These are phyloP conservation scores for Cercophora samala DNA, from an alignment of 495 filamentous ascomycete genomes.

Conservation along the genomic window DNA sequence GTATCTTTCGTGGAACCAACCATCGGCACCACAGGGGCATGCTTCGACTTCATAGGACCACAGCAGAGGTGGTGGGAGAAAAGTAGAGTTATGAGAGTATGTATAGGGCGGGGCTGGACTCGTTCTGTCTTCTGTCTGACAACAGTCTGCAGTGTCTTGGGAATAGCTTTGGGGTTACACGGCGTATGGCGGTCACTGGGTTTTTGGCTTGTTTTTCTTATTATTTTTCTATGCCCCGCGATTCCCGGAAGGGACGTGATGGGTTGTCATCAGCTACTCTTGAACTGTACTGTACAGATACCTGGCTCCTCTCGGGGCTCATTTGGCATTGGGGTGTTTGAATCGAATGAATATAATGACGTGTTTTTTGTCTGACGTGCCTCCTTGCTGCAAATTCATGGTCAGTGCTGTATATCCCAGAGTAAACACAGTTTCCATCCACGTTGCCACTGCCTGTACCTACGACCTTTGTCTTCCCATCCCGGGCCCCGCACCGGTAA, in stretches of 20 bases:
- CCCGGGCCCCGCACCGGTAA: neutral
- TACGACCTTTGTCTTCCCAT: neutral
- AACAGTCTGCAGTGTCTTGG: slow-evolving; percentile 14
- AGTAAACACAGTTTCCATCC: too few relatives aligned
- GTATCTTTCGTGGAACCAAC: slow-evolving; percentile 96
- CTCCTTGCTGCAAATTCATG: neutral
- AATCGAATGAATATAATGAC: neutral
- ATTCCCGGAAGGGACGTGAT: slow-evolving; percentile 5
- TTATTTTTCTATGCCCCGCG: slow-evolving; percentile 7
- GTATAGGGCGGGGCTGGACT: neutral
- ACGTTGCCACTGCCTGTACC: neutral
- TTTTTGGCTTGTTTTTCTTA: slow-evolving; percentile 10
- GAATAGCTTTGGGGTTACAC: slow-evolving; percentile 19
- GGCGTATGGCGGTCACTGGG: slow-evolving; percentile 18
- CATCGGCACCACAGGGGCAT: slow-evolving; percentile 53
- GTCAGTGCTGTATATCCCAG: neutral
- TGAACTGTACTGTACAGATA: slow-evolving; percentile 11
- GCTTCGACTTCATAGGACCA: slow-evolving; percentile 19
- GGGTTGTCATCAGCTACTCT: slow-evolving; percentile 6
- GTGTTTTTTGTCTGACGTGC: neutral
- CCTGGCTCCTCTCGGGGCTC: neutral
- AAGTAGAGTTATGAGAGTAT: neutral
- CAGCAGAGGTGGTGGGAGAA: neutral
- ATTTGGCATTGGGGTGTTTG: neutral
- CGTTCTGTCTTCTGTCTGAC: slow-evolving; percentile 9